Conservation (phyloP, 768 basidiomycete genomes). For the Amanita subjunquillea region DNA sequence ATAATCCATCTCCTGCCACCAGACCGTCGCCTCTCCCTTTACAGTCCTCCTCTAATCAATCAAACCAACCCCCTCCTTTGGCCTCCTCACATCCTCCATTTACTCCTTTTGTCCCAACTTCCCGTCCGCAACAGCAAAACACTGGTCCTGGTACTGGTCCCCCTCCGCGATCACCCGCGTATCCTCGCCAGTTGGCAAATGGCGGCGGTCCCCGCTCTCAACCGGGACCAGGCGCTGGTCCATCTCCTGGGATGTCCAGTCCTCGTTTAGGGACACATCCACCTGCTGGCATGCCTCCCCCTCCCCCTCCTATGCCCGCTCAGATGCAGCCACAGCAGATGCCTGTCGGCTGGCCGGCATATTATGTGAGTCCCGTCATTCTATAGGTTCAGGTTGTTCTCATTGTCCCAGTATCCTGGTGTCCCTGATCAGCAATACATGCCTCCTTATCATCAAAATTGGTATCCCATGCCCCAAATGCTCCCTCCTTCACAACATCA, state of each 20-base stretch:
- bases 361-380: constrained; percentile 42
- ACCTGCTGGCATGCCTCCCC: constrained; percentile 34
- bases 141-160: constrained; percentile 34
- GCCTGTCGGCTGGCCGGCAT: constrained; percentile 31
- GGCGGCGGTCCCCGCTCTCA: constrained; percentile 46
- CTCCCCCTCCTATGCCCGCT: constrained; percentile 26
- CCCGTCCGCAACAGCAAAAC: constrained; percentile 36
- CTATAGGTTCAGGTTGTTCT: constrained; percentile 6
- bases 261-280: constrained; percentile 58
- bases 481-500: constrained; percentile 20
- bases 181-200: constrained; percentile 51
- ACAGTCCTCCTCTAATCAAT: constrained; percentile 28
- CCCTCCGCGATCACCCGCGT: constrained; percentile 60
- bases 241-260: constrained; percentile 47
- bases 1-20: constrained; percentile 48
- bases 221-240: constrained; percentile 47
- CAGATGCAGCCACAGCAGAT: constrained; percentile 29
- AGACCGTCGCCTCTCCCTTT: constrained; percentile 44
- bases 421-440: constrained; percentile 37
- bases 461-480: constrained; percentile 30
- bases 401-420: constrained; percentile 25
- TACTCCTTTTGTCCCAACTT: constrained; percentile 37
- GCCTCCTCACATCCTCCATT: constrained; percentile 30
- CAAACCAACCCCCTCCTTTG: constrained; percentile 27
- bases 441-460: constrained; percentile 22